phyloP scores from a whole-genome alignment of 2,329 filamentous ascomycete species.

The Volutella citrinella region DNA sequence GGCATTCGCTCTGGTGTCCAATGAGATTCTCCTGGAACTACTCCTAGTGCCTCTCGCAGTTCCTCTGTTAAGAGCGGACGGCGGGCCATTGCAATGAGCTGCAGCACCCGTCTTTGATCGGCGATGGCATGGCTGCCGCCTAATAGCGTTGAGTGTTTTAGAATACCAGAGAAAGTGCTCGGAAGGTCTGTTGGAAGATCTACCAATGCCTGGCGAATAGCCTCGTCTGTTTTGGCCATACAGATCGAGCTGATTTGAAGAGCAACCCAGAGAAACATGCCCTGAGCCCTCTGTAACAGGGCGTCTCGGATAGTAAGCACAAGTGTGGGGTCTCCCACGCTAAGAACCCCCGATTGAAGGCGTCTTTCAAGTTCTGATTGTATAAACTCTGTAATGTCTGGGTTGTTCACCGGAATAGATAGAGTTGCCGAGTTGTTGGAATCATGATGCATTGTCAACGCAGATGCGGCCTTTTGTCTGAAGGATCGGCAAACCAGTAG shows the following conservation, averaged over 20 bases:
- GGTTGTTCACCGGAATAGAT: slow-evolving; percentile 18
- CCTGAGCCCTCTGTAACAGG: slow-evolving; percentile 25
- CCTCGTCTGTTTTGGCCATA: slow-evolving; percentile 31
- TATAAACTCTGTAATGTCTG: slow-evolving; percentile 22
- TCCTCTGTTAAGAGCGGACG: slow-evolving; percentile 31
- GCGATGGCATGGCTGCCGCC: neutral
- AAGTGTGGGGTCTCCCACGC: slow-evolving; percentile 13
- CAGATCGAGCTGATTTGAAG: slow-evolving; percentile 35
- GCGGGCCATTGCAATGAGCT: slow-evolving; percentile 28
- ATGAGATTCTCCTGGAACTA: slow-evolving; percentile 27
- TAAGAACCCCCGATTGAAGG: slow-evolving; percentile 7
- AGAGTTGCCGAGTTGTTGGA: neutral
- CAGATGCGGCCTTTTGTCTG: too few relatives aligned
- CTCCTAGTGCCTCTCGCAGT: slow-evolving; percentile 37
- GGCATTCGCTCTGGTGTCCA: slow-evolving; percentile 20
- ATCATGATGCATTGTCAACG: neutral
- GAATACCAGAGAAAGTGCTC: slow-evolving; percentile 29
- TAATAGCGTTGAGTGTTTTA: slow-evolving; percentile 23
- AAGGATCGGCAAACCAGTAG: slow-evolving; percentile 1
- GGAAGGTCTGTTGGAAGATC: slow-evolving; percentile 30
- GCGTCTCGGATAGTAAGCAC: slow-evolving; percentile 17
- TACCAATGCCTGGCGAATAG: slow-evolving; percentile 28
- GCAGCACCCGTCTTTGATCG: slow-evolving; percentile 27
- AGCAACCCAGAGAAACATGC: slow-evolving; percentile 38
- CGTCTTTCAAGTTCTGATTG: slow-evolving; percentile 9